Base-by-base conservation (phyloP, 2,329 filamentous ascomycete species). In the Chrysoporthe puriensis region DNA sequence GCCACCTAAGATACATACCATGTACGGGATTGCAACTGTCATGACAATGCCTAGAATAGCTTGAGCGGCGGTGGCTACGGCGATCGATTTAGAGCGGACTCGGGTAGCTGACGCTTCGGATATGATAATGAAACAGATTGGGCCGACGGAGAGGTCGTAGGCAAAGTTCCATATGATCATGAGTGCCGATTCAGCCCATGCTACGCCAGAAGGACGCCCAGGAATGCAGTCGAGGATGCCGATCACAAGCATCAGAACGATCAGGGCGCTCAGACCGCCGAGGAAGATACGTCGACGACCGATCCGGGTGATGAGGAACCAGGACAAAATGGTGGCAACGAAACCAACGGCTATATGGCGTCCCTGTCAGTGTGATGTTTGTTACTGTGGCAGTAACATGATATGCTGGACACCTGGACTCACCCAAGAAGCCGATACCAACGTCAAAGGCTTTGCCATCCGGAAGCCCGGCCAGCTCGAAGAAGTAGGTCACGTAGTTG, bases 401-500 rank as follows among this genome's bases (percentile, higher is more conserved):
- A 26, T 32, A 42, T 26, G 26, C 26, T 26, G 42, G 16, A 34
- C 18, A 36, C 6, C 36, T 18, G 4, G 3, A 74, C 79, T 72
- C 56, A 80, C 76, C 79, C 48, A 81, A 65, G 61, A 83, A 82
- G 0, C 82, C 86, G 68, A 89, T 81, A 11, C 85, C 82, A 73
- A 89, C 86, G 66, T 84, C 79, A 69, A 87, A 89, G 0, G 86
- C 80, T 34, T 82, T 79, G 16, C 78, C 76, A 1, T 81, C 78
- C 0, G 76, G 72, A 40, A 89, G 75, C 1, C 87, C 87, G 2
- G 86, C 86, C 72, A 86, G 84, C 70, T 85, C 78, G 72, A 89
- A 88, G 73, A 85, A 85, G 73, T 88, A 88, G 2, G 86, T 90
- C 0, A 86, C 88, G 70, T 89, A 91, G 66, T 86, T 86, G 60